These are phyloP conservation scores for Rosa multiflora DNA, from an alignment of 306 rosid genomes.

Conservation along the genomic window DNA sequence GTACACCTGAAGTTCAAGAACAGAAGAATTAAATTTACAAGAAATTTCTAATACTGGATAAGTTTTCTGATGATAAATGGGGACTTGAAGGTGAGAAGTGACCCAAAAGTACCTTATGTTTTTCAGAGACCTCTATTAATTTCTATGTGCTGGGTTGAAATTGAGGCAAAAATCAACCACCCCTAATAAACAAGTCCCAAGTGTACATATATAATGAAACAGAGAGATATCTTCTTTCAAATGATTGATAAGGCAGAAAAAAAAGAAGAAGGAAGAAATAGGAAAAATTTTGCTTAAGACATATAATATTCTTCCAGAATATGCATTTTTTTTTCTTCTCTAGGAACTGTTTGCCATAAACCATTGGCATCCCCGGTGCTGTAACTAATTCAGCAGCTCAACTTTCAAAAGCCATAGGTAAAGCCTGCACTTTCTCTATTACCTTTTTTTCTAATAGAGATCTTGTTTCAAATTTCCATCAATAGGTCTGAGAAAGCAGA, in stretches of 20 bases:
- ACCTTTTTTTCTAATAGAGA: background rate
- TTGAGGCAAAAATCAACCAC: background rate
- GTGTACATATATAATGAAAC: background rate
- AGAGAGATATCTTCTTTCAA: background rate
- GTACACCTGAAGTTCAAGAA: too few relatives aligned
- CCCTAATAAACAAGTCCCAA: background rate
- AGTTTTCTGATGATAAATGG: too few relatives aligned
- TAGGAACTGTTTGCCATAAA: background rate
- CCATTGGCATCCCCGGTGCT: background rate
- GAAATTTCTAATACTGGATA: too few relatives aligned
- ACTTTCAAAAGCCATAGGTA: background rate
- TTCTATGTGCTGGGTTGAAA: slow-evolving; percentile 1
- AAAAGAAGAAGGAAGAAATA: background rate
- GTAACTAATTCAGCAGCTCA: background rate
- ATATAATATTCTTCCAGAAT: background rate
- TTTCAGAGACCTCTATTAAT: background rate
- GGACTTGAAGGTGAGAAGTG: background rate
- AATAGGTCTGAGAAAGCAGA: background rate
- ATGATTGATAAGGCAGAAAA: background rate
- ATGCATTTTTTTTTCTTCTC: background rate
- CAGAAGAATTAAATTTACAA: too few relatives aligned
- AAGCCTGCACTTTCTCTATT: background rate
- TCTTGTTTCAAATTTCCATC: background rate
- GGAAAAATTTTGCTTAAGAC: background rate
- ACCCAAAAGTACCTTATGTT: background rate